Evolutionary conservation across 805 yeast species (phyloP), one percentile per base, ranked within the genome.

Genomic region (Hanseniaspora jakobsenii): DNA sequence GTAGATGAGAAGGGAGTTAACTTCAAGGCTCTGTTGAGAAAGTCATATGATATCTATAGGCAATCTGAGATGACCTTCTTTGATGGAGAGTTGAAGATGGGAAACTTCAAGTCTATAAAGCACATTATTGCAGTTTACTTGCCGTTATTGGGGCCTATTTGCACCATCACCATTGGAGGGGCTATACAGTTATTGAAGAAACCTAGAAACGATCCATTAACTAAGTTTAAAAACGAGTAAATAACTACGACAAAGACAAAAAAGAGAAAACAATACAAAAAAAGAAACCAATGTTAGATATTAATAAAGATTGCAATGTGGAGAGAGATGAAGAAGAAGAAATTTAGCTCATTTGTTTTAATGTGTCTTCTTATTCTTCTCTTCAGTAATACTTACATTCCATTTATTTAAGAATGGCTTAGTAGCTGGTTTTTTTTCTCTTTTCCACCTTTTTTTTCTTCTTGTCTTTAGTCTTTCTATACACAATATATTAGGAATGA

Each of bases 41-140:
- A 69, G 36, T 81, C 95, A 0, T 71, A 77, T 51, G 51, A 56
- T 17, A 49, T 64, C 39, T 53, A 60, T 1, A 40, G 55, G 35
- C 51, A 52, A n/a, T 57, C 64, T 31, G 77, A 73, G 49, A 66
- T 66, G 36, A 96, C 97, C 0, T 89, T 89, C 55, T 89, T 89
- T 59, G 94, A 89, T 53, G 82, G 83, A 53, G 87, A 81, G 59
- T 89, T 91, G 95, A 84, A 91, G 23, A 94, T 85, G 55, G 96
- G 89, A 57, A 84, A 81, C 46, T 86, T 82, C 60, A 85, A 87
- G 67, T 97, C 98, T 0, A 89, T 82, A 51, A 96, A 89, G 59
- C 98, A 89, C 58, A 87, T 84, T 59, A 69, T 91, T 55, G 97
- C 98, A 0, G 94, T 91, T 1, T 91, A 86, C 52, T 66, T 85